A percentile compares a stretch with the other conserved stretches of the same genome.
Evolutionary conservation across 2,329 filamentous ascomycete genomes (phyloP).

Genomic region (Ophiostoma himal-ulmi): DNA sequence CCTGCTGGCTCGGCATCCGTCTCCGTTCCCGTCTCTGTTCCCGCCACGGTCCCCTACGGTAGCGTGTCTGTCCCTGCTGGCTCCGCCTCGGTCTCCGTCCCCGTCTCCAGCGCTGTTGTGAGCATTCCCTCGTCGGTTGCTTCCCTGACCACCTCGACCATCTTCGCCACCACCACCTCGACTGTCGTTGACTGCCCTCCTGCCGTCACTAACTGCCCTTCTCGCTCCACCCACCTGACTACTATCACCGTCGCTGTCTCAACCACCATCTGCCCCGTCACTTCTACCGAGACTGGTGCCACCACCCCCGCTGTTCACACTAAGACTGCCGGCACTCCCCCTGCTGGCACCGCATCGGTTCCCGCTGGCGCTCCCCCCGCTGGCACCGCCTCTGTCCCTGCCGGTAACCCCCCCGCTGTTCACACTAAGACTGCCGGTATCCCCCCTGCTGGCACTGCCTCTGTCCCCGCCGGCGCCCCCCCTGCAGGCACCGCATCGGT

Average conservation of each 20-base stretch:
- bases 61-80: neutral
- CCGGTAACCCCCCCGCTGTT: conserved; percentile 47
- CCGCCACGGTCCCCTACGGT: neutral
- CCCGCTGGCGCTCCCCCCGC: neutral
- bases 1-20: conserved; percentile 23
- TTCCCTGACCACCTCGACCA: conserved; percentile 30
- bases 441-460: neutral
- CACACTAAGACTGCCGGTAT: conserved; percentile 47
- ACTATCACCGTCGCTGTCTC: conserved; percentile 50
- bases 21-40: neutral
- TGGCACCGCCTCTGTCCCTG: neutral
- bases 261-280: conserved; percentile 58
- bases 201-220: conserved; percentile 47
- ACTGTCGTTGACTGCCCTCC: conserved; percentile 48
- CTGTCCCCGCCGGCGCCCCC: neutral
- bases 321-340: conserved; percentile 40
- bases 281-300: conserved; percentile 46
- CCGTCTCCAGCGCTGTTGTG: conserved; percentile 2
- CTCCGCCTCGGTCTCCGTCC: conserved; percentile 6
- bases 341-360: neutral
- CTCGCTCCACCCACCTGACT: conserved; percentile 40
- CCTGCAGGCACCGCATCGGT: neutral
- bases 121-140: conserved; percentile 16
- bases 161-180: conserved; percentile 45
- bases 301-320: conserved; percentile 54